Evolutionary conservation across 257 asterid genomes (phyloP), one percentile per base, ranked within the genome.

Genomic region (Jacaranda mimosifolia): DNA sequence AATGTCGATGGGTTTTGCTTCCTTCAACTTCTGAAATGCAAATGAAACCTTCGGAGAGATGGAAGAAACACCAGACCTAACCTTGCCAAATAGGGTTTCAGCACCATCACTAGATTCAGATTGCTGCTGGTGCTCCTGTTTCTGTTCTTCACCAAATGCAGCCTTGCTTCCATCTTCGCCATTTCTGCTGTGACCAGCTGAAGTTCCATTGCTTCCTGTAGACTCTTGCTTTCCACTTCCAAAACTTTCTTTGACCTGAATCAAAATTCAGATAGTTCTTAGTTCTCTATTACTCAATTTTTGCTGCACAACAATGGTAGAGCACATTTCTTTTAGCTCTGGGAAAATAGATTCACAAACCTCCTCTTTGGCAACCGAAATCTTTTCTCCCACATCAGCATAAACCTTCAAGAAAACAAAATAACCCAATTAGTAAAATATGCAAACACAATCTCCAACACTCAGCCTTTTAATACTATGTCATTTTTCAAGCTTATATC

Each of bases 321-420:
- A 5, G 15, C 55, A 36, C 1, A 52, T 35, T 7, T 21, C 46
- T 49, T 26, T 70, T 57, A 77, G 39, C 66, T 70, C 74, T 11
- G 49, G 32, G 69, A 19, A 17, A 42, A 70, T 68, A 81, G 73
- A n/a, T 67, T 79, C 46, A 78, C 87, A 69, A 65, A 95, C 99
- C 99, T 95, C 98, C 49, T 84, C 90, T 83, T 91, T 95, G 51
- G 99, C 96, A 70, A 97, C 82, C 10, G 92, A 85, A 68, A 95
- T 86, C 78, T 87, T 93, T 83, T 83, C 98, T 87, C 86, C 99
- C 77, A 93, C 89, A 57, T 87, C 87, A 58, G 97, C 87, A 86
- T 77, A 89, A 74, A 91, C 98, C 99, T 95, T 26, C 80, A 82
- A 74, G 67, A 63, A 75, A 68, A 55, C 17, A 78, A 68, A 81